Base-by-base conservation (phyloP, 352 stramenopile species). In the Pythium sp. region DNA sequence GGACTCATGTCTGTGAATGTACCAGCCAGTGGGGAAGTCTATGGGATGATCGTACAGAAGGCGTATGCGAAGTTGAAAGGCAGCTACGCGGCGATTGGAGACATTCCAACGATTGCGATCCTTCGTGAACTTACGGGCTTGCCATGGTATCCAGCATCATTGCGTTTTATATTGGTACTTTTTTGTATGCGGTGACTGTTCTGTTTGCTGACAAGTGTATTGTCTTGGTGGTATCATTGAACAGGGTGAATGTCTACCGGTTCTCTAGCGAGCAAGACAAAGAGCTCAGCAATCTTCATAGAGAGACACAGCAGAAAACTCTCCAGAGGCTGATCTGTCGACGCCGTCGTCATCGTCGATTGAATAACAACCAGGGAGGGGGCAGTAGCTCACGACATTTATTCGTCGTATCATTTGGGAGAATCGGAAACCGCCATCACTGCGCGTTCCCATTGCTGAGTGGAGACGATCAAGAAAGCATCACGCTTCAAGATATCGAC, bases 31-130 rank as follows among this genome's bases (percentile, higher is more conserved):
- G 76, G 78, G 2, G 78, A 87, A 32, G 38, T 79, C 4, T 90
- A 76, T 20, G 47, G 72, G 1, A 64, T 74, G 24, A 47, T 89
- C 4, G 67, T 91, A 0, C 78, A 90, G 22, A 91, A 91, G 56
- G 81, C 81, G n/a, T 80, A 75, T 18, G 83, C 78, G 5, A 91
- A 91, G 43, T 49, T 85, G 9, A 75, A 75, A 62, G 79, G 80
- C 5, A 78, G 73, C 64, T 91, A 86, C 49, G 53, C 46, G 1
- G 58, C 66, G 3, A 41, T 85, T 34, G 20, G 59, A 0, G 51
- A 8, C 0, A 51, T 81, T 30, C 20, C 81, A 1, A 80, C 76
- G 1, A 63, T 80, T 22, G 5, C 41, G 4, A 76, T 89, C 43
- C 59, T 91, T 0, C 67, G 59, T 56, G 80, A 88, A 18, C 64